Conservation (phyloP, 208 protist genomes). For the Spongospora subterranea region DNA sequence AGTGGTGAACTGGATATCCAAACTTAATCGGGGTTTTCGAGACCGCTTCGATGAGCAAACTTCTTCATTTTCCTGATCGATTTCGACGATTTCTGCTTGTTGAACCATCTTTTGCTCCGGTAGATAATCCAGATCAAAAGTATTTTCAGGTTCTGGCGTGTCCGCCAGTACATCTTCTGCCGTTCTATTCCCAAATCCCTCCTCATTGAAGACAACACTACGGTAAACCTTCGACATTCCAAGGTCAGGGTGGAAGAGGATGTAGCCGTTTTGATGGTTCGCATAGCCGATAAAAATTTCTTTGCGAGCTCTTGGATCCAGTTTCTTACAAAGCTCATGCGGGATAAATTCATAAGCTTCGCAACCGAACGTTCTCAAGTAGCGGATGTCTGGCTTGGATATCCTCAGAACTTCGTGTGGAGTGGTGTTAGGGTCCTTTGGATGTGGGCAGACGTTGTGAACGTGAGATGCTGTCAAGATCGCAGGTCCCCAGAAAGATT, state of each 20-base stretch:
- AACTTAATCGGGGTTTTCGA: no score
- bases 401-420: background rate
- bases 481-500: background rate
- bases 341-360: background rate
- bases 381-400: slow-evolving; percentile 3
- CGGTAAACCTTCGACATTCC: background rate
- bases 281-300: slow-evolving; percentile 10
- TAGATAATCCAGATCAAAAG: background rate
- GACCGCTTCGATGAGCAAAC: no score
- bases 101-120: slow-evolving; percentile 20
- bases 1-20: no score
- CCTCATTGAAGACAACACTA: slow-evolving; percentile 32
- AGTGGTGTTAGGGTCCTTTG: slow-evolving; percentile 3
- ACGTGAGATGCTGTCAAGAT: background rate
- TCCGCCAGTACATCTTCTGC: background rate
- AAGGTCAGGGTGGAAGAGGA: slow-evolving; percentile 8
- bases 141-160: background rate
- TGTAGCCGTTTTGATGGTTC: slow-evolving; percentile 20
- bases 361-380: slow-evolving; percentile 14
- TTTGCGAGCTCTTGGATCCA: slow-evolving; percentile 14
- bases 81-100: no score
- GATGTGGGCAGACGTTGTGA: slow-evolving; percentile 33
- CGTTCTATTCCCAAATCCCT: background rate
- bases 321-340: background rate
- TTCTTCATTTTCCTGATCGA: no score